Conservation (phyloP, 345 rosid genomes). For the Eucalyptus pauciflora region DNA sequence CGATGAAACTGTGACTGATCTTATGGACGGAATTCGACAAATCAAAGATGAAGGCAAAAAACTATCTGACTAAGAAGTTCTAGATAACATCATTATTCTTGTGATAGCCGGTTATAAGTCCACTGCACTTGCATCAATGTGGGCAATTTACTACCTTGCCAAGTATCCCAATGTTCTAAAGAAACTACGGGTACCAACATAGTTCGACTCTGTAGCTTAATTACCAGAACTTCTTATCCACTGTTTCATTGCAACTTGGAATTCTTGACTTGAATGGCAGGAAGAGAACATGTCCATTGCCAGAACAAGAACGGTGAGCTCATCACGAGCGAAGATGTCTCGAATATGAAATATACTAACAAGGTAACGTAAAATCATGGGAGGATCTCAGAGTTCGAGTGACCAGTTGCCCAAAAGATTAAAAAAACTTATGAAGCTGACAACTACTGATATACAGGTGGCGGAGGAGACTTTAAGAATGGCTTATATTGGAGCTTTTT, state of each 20-base stretch:
- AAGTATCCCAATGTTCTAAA: constrained; percentile 18
- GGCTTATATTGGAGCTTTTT: no score
- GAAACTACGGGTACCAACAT: constrained; percentile 2
- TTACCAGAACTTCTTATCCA: not conserved
- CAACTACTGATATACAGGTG: no score
- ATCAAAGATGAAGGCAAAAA: constrained; percentile 20
- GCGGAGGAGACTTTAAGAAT: no score
- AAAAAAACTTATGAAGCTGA: not conserved
- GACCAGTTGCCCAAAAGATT: not conserved
- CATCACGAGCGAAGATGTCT: constrained; percentile 12
- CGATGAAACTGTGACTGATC: constrained; percentile 2
- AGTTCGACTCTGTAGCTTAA: not conserved
- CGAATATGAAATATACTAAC: constrained; percentile 19
- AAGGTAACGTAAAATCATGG: not conserved
- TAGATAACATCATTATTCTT: constrained; percentile 22
- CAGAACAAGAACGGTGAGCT: not conserved
- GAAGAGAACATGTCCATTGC: constrained; percentile 20
- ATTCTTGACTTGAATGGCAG: not conserved
- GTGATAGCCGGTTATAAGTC: constrained; percentile 18
- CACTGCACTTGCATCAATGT: constrained; percentile 13
- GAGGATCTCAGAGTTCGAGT: not conserved
- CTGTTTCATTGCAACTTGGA: not conserved
- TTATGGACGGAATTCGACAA: constrained; percentile 29
- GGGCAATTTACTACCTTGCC: constrained; percentile 31
- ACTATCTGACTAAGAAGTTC: constrained; percentile 25